phyloP scores from a whole-genome alignment of 805 yeast genomes.

The Starmerella ratchasimensis region DNA sequence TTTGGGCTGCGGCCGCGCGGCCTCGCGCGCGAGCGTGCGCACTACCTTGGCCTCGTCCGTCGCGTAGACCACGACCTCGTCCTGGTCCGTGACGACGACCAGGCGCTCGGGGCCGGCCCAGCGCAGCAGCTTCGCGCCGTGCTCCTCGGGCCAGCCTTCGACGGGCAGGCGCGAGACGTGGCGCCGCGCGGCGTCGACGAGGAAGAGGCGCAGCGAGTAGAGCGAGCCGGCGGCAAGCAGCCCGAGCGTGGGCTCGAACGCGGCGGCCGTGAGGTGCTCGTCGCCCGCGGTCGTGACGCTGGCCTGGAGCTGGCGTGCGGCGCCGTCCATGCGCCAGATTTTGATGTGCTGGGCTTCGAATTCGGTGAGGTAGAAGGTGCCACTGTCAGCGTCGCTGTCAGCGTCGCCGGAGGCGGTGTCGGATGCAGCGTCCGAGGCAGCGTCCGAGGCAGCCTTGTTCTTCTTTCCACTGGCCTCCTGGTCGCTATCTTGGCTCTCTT shows the following conservation, averaged over 20 bases:
- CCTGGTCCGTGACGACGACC: slow-evolving; percentile 20
- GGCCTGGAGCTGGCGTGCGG: slow-evolving; percentile 33
- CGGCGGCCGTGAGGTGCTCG: slow-evolving; percentile 61
- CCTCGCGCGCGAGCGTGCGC: slow-evolving; percentile 5
- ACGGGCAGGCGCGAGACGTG: slow-evolving; percentile 22
- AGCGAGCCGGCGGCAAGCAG: slow-evolving; percentile 60
- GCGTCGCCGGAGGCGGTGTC: no score
- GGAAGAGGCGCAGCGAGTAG: slow-evolving; percentile 54
- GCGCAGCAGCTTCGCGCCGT: slow-evolving; percentile 6
- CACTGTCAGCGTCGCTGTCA: slow-evolving; percentile 33
- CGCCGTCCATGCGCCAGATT: slow-evolving; percentile 63
- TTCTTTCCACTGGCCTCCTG: no score
- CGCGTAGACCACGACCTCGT: slow-evolving; percentile 20
- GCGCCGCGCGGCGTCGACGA: slow-evolving; percentile 34
- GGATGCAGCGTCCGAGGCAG: no score
- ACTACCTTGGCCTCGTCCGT: slow-evolving; percentile 7
- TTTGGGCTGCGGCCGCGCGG: background rate
- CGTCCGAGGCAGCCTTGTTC: no score
- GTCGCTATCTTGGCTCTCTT: no score
- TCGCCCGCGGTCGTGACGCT: slow-evolving; percentile 28
- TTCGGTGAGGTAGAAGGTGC: slow-evolving; percentile 36
- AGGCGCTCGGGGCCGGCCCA: slow-evolving; percentile 17
- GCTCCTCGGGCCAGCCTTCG: slow-evolving; percentile 4
- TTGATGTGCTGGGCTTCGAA: slow-evolving; percentile 77
- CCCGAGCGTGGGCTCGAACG: slow-evolving; percentile 50